These are phyloP conservation scores for Malania oleifera DNA, from an alignment of 164 flowering plant species.

Conservation along the genomic window DNA sequence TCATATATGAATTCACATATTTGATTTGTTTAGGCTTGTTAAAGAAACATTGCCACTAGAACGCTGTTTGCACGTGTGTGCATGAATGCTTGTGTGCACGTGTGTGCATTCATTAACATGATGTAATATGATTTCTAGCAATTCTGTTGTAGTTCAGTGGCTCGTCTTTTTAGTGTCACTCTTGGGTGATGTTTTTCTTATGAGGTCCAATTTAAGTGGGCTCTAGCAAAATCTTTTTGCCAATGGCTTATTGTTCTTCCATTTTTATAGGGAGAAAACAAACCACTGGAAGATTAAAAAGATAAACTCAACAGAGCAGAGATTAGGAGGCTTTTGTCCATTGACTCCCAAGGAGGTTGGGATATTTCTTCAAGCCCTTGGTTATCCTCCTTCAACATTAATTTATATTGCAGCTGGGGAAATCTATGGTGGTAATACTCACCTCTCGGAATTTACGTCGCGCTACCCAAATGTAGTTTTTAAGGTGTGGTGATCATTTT, in stretches of 20 bases:
- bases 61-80: no score
- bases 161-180: no score
- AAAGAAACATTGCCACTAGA: no score
- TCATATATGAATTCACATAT: no score
- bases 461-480: conserved; percentile 76
- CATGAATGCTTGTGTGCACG: no score
- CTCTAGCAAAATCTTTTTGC: no score
- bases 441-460: conserved; percentile 58
- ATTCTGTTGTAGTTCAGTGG: no score
- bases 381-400: conserved; percentile 71
- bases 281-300: conserved; percentile 88
- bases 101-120: no score
- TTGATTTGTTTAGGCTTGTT: no score
- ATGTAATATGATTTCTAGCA: no score
- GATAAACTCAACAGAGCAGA: conserved; percentile 89
- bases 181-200: not conserved
- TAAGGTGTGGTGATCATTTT: conserved; percentile 48
- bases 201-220: no score
- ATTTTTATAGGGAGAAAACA: conserved; percentile 65
- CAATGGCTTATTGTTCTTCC: not conserved
- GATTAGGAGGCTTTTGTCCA: conserved; percentile 80
- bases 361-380: conserved; percentile 77
- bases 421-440: conserved; percentile 80
- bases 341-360: conserved; percentile 95
- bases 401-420: conserved; percentile 96